Conservation (phyloP, 23 red algal species). For the Agarophyton chilense region DNA sequence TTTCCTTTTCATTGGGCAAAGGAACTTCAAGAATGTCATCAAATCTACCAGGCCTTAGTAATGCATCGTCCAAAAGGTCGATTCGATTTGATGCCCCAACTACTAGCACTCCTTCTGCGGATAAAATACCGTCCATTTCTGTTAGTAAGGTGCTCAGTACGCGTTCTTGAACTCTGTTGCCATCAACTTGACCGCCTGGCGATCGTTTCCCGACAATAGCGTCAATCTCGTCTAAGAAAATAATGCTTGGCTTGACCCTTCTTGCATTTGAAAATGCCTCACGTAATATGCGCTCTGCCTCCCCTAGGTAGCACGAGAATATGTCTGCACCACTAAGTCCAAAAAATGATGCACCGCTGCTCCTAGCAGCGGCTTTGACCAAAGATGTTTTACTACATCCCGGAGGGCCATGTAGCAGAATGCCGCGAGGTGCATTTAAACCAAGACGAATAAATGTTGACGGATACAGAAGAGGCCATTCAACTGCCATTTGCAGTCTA, state of each 20-base stretch:
- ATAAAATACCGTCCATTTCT: constrained; percentile 93
- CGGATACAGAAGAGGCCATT: constrained; percentile 76
- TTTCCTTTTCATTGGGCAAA: constrained; percentile 14
- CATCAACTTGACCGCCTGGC: constrained; percentile 23
- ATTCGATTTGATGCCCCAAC: constrained; percentile 82
- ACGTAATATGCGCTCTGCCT: constrained; percentile 79
- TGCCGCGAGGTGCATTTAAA: constrained; percentile 75
- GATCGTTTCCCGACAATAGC: constrained; percentile 66
- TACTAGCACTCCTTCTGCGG: constrained; percentile 61
- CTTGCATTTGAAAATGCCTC: constrained; percentile 78
- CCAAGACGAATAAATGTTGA: constrained; percentile 47
- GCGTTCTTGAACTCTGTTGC: constrained; percentile 70
- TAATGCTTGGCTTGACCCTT: constrained; percentile 65
- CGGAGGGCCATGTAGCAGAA: constrained; percentile 90
- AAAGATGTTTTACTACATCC: constrained; percentile 92
- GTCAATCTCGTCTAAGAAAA: constrained; percentile 99
- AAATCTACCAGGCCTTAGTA: constrained; percentile 91
- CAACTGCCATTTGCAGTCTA: constrained; percentile 71
- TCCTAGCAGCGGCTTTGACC: constrained; percentile 69
- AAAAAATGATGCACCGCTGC: constrained; percentile 57
- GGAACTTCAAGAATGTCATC: constrained; percentile 82
- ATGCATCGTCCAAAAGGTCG: constrained; percentile 86
- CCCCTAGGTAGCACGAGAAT: constrained; percentile 85
- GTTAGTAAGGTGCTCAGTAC: constrained; percentile 81
- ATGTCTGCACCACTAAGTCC: constrained; percentile 70